These are phyloP conservation scores for Malbranchea zuffiana DNA, from an alignment of 2,329 filamentous ascomycete species.

Conservation along the genomic window DNA sequence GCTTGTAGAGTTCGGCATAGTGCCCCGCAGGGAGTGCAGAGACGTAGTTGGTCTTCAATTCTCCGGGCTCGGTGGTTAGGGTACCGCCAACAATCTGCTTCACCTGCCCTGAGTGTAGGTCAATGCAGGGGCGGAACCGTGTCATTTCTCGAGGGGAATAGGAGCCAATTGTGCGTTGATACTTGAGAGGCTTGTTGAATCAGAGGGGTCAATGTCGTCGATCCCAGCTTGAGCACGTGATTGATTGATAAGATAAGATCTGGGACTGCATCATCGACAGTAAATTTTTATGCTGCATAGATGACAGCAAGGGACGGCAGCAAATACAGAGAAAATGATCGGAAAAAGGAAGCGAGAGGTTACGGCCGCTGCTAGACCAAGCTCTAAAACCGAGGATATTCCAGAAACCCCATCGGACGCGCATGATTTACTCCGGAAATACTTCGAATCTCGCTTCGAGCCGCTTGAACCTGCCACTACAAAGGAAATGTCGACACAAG, in stretches of 20 bases:
- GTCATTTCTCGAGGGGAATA: constrained; percentile 52
- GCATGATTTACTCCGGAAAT: constrained; percentile 65
- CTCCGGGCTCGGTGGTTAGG: constrained; percentile 54
- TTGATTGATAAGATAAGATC: no score
- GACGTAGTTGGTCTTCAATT: constrained; percentile 83
- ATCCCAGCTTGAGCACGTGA: no score
- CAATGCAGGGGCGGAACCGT: constrained; percentile 88
- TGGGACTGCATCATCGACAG: no score
- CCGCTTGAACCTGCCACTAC: constrained; percentile 46
- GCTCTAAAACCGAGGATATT: constrained; percentile 18
- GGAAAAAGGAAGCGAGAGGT: constrained; percentile 41
- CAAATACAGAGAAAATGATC: constrained; percentile 29
- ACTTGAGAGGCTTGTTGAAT: no score
- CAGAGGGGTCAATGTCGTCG: no score
- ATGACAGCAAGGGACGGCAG: no score
- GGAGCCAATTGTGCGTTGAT: no score
- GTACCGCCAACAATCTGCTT: constrained; percentile 98
- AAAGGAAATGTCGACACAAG: constrained; percentile 14
- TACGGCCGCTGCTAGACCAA: constrained; percentile 21
- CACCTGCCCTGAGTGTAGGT: constrained; percentile 91
- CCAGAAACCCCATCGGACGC: constrained; percentile 40
- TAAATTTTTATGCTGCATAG: no score
- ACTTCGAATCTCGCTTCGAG: constrained; percentile 82
- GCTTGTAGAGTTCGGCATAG: constrained; percentile 71
- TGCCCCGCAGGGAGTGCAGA: constrained; percentile 70